Percentiles rank a stretch among this genome's conserved stretches.
Conservation (phyloP, 208 protist species). For the Trypanosoma lewisi region DNA sequence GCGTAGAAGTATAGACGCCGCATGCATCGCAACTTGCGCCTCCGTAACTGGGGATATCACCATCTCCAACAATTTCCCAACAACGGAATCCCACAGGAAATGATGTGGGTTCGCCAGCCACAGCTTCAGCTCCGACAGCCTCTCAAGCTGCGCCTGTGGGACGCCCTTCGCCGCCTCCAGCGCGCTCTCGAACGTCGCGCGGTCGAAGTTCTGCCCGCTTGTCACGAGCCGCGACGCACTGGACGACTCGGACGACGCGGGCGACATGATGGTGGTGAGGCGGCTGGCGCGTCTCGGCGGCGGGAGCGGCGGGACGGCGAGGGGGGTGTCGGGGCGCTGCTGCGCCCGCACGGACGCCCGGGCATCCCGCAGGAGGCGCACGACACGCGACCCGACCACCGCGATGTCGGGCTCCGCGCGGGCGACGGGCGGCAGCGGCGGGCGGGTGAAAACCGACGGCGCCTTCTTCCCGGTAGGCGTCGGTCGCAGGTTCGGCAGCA, state of each 20-base stretch:
- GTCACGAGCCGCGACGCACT: slow-evolving; percentile 1
- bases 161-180: slow-evolving; percentile 24
- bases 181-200: slow-evolving; percentile 20
- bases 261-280: slow-evolving; percentile 12
- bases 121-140: slow-evolving; percentile 31
- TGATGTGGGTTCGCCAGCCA: slow-evolving; percentile 44
- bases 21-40: slow-evolving; percentile 11
- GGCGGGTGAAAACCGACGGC: slow-evolving; percentile 2
- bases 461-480: slow-evolving; percentile 1
- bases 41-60: slow-evolving; percentile 9
- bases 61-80: slow-evolving; percentile 23
- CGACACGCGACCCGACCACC: slow-evolving; percentile 41
- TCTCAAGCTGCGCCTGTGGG: slow-evolving; percentile 22
- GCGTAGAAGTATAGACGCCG: slow-evolving; percentile 21
- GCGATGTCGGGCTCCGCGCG: slow-evolving; percentile 17
- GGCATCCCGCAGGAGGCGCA: slow-evolving; percentile 55
- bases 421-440: slow-evolving; percentile 2
- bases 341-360: slow-evolving; percentile 49
- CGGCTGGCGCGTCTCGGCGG: slow-evolving; percentile 26
- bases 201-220: slow-evolving; percentile 19
- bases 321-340: slow-evolving; percentile 55
- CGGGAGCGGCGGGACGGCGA: slow-evolving; percentile 26
- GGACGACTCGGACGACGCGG: background rate
- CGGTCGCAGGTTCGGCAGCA: slow-evolving; percentile 4
- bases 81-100: slow-evolving; percentile 27